A percentile compares a stretch with the other conserved stretches of the same genome.
Conservation (phyloP, 306 rosid species). For the Vigna trinervia region DNA sequence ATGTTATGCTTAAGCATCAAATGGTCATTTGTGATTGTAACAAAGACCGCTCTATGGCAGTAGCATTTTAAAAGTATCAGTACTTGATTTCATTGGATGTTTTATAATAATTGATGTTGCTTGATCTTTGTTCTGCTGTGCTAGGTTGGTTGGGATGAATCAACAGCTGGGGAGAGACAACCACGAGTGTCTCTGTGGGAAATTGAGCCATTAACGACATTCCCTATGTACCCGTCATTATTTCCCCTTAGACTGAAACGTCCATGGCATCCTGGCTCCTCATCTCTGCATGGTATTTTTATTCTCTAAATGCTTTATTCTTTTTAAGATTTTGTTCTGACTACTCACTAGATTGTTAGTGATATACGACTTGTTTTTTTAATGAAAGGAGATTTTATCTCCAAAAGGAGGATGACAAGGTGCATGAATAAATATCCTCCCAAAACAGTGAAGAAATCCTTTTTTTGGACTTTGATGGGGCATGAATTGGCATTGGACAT, state of each 20-base stretch:
- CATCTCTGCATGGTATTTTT: conserved; percentile 72
- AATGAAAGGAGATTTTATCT: neutral
- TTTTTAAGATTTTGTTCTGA: conserved; percentile 13
- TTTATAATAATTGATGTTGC: conserved; percentile 11
- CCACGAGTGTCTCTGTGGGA: conserved; percentile 95
- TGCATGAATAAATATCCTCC: neutral
- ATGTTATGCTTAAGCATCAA: conserved; percentile 1
- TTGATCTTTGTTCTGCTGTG: conserved; percentile 39
- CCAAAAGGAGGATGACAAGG: neutral
- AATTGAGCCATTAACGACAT: conserved; percentile 91
- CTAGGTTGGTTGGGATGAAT: conserved; percentile 97
- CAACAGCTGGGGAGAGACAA: conserved; percentile 90
- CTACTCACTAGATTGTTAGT: neutral
- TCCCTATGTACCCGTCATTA: conserved; percentile 90
- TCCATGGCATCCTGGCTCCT: conserved; percentile 91
- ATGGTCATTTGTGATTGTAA: conserved; percentile 15
- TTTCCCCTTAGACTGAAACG: conserved; percentile 91
- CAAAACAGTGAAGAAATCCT: neutral
- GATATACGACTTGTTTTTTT: too few species aligned
- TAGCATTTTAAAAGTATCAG: conserved; percentile 5
- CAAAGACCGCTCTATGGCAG: neutral
- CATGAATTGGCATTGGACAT: neutral
- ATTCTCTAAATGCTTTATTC: neutral
- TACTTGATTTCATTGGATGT: conserved; percentile 9
- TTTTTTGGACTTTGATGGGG: neutral